phyloP scores from a whole-genome alignment of 1,284 basidiomycete genomes.

The Mrakiaceae sp. region DNA sequence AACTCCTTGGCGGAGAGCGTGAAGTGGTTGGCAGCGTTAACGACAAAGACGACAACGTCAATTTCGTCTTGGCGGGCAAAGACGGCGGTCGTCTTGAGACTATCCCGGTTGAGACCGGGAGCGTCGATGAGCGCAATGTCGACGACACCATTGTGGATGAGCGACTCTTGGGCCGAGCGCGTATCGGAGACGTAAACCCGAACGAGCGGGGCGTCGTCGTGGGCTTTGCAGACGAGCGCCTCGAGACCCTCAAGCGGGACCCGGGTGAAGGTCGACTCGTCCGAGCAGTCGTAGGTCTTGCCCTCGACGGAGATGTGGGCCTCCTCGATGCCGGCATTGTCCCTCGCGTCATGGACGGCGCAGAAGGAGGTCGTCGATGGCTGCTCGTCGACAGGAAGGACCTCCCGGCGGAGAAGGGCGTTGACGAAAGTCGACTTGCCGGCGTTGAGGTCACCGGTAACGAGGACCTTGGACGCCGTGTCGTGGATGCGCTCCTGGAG shows the following conservation, averaged over 20 bases:
- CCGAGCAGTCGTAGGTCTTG: slow-evolving; percentile 55
- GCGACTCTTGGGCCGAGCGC: slow-evolving; percentile 61
- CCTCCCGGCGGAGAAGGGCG: slow-evolving; percentile 71
- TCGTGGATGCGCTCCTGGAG: slow-evolving; percentile 80
- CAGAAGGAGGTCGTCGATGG: slow-evolving; percentile 96
- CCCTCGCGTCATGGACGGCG: slow-evolving; percentile 86
- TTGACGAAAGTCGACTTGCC: slow-evolving; percentile 99
- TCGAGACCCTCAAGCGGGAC: slow-evolving; percentile 62
- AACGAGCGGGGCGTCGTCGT: slow-evolving; percentile 64
- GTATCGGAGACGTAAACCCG: slow-evolving; percentile 74
- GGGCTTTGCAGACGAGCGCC: slow-evolving; percentile 55
- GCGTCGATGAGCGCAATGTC: slow-evolving; percentile 98
- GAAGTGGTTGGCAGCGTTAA: slow-evolving; percentile 97
- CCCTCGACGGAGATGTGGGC: slow-evolving; percentile 40
- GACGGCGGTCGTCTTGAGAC: slow-evolving; percentile 86
- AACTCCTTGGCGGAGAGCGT: slow-evolving; percentile 94
- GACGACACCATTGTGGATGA: slow-evolving; percentile 90
- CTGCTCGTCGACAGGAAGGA: slow-evolving; percentile 97
- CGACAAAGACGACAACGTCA: slow-evolving; percentile 96
- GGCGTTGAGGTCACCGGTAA: slow-evolving; percentile 98
- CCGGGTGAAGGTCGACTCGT: slow-evolving; percentile 66
- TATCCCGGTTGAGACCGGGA: slow-evolving; percentile 93
- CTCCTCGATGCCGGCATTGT: slow-evolving; percentile 47
- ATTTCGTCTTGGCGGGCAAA: slow-evolving; percentile 97
- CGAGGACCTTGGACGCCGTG: slow-evolving; percentile 88